A percentile compares a stretch with the other conserved stretches of the same genome.
Conservation (phyloP, 2,329 filamentous ascomycete genomes). For the Claviceps arundinis region DNA sequence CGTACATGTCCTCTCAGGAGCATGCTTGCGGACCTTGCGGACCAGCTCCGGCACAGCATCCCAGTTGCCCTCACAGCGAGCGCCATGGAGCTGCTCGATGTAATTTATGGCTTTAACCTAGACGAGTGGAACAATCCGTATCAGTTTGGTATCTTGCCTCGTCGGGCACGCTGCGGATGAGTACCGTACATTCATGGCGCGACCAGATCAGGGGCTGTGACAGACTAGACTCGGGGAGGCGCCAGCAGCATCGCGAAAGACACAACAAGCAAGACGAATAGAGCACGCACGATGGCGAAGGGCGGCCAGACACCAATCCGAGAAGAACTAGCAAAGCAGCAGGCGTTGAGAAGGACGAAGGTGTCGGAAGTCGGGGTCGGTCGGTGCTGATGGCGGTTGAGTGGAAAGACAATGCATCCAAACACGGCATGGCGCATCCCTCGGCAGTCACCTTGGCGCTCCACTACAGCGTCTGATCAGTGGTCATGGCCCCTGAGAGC, state of each 20-base stretch:
- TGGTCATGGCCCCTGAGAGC: no score
- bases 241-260: conserved; percentile 10
- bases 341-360: neutral
- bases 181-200: conserved; percentile 24
- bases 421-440: neutral
- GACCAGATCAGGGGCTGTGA: conserved; percentile 15
- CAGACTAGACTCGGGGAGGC: conserved; percentile 11
- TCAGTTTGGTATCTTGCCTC: conserved; percentile 1
- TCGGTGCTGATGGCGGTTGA: neutral
- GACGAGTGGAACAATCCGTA: conserved; percentile 4
- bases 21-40: conserved; percentile 90
- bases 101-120: conserved; percentile 71
- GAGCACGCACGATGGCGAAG: neutral
- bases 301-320: neutral
- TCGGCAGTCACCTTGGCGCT: no score
- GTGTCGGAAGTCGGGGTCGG: neutral
- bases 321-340: neutral
- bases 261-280: neutral
- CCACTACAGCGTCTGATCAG: no score
- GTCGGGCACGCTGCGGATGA: neutral
- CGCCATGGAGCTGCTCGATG: conserved; percentile 67
- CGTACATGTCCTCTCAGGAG: conserved; percentile 72
- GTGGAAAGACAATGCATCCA: neutral
- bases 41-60: conserved; percentile 74
- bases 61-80: conserved; percentile 83